Percentiles rank a stretch among this genome's conserved stretches.
phyloP scores from a whole-genome alignment of 73 alveolate species.

The Durusdinium trenchii region DNA sequence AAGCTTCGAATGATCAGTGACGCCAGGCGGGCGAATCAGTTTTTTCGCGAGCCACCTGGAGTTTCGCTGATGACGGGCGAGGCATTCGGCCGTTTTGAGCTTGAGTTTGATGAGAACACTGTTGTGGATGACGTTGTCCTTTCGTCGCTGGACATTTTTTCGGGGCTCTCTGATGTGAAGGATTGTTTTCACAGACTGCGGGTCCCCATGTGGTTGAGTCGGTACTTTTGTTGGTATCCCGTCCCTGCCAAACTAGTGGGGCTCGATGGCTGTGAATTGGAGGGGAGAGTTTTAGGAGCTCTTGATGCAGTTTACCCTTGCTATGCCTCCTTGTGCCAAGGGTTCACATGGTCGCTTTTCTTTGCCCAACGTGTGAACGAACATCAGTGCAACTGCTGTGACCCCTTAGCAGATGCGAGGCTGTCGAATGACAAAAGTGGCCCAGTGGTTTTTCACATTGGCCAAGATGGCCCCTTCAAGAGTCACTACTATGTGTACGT shows the following conservation, averaged over 20 bases:
- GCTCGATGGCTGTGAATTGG: not conserved
- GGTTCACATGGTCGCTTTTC: not conserved
- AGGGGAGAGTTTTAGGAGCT: not conserved
- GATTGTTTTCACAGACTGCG: slow-evolving; percentile 35
- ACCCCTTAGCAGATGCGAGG: not conserved
- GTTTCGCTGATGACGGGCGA: not conserved
- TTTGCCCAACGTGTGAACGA: slow-evolving; percentile 30
- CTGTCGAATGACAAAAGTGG: not conserved
- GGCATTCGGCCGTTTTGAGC: slow-evolving; percentile 4
- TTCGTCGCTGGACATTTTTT: not conserved
- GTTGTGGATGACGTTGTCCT: not conserved
- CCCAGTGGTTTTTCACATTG: not conserved
- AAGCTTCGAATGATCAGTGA: slow-evolving; percentile 40
- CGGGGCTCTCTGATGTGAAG: not conserved
- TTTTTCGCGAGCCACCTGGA: not conserved
- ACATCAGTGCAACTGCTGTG: not conserved
- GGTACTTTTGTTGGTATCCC: slow-evolving; percentile 43
- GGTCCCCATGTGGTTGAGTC: not conserved
- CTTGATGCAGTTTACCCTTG: slow-evolving; percentile 6
- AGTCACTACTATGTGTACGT: slow-evolving; percentile 34
- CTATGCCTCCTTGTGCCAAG: slow-evolving; percentile 6
- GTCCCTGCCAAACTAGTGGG: slow-evolving; percentile 11
- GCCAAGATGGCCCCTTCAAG: not conserved
- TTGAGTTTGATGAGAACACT: not conserved
- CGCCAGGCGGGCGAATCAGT: not conserved